Percentiles rank a stretch among this genome's conserved stretches.
phyloP scores from a whole-genome alignment of 108 stramenopile genomes.

The Skeletonema costatum region DNA sequence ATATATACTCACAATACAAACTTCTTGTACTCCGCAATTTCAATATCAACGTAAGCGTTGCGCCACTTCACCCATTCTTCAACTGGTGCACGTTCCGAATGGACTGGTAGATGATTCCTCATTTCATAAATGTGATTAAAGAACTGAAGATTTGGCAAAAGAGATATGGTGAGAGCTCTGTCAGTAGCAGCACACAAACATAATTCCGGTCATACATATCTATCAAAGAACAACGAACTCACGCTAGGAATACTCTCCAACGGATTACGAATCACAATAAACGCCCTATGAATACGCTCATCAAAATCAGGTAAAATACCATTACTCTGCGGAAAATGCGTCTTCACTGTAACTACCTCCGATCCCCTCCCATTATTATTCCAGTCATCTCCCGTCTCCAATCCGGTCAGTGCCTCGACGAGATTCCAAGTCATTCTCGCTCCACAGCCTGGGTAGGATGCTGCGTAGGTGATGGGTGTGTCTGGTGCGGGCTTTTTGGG shows the following conservation, averaged over 20 bases:
- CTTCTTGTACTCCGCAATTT: conserved; percentile 49
- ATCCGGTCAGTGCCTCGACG: conserved; percentile 55
- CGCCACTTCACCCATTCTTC: conserved; percentile 64
- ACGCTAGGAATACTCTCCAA: conserved; percentile 47
- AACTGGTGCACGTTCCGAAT: conserved; percentile 54
- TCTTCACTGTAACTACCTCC: conserved; percentile 54
- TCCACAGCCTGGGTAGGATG: conserved; percentile 61
- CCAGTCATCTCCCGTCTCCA: conserved; percentile 56
- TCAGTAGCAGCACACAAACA: not conserved
- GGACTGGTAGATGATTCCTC: conserved; percentile 49
- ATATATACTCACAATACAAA: conserved; percentile 36
- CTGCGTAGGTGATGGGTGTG: conserved; percentile 49
- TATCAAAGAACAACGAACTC: not conserved
- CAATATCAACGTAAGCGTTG: conserved; percentile 47
- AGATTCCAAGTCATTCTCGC: conserved; percentile 59
- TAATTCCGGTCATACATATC: not conserved
- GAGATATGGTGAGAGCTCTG: not conserved
- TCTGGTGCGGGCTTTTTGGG: conserved; percentile 32
- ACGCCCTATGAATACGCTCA: conserved; percentile 30
- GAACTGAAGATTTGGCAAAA: conserved; percentile 9
- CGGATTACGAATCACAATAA: conserved; percentile 55
- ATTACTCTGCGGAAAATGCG: conserved; percentile 58
- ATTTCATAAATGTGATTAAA: conserved; percentile 59
- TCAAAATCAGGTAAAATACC: conserved; percentile 43
- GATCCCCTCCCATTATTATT: conserved; percentile 52